A percentile compares a stretch with the other conserved stretches of the same genome.
Evolutionary conservation across 2,329 filamentous ascomycete species (phyloP).

Genomic region (Chaetomiaceae sp.): DNA sequence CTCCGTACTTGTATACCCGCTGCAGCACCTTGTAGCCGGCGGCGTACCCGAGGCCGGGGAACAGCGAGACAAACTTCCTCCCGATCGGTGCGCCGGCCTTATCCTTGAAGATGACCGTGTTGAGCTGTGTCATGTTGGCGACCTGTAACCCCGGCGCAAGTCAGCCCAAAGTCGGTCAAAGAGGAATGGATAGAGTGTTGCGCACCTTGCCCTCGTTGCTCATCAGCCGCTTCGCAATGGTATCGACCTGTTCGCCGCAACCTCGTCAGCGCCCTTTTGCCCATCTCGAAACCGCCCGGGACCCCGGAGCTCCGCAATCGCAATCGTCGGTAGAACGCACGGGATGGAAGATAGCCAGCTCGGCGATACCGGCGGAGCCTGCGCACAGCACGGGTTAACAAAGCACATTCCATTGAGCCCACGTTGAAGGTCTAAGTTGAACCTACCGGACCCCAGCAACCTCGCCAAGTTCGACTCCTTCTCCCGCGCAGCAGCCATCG

Average conservation of each 20-base stretch:
- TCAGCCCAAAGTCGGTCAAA: too few relatives aligned
- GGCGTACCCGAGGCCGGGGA: slow-evolving; percentile 94
- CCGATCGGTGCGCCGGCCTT: slow-evolving; percentile 66
- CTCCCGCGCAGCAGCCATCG: slow-evolving; percentile 48
- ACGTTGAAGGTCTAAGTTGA: neutral
- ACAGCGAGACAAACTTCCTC: slow-evolving; percentile 88
- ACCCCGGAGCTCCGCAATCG: too few relatives aligned
- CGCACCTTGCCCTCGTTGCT: slow-evolving; percentile 81
- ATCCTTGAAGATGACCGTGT: slow-evolving; percentile 90
- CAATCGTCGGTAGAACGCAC: slow-evolving; percentile 45
- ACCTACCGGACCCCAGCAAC: slow-evolving; percentile 81
- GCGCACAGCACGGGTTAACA: slow-evolving; percentile 15
- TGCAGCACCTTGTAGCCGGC: slow-evolving; percentile 98
- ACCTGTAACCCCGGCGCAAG: slow-evolving; percentile 40
- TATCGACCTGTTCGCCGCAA: slow-evolving; percentile 67
- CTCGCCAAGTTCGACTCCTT: slow-evolving; percentile 86
- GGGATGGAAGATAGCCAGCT: slow-evolving; percentile 88
- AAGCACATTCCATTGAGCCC: neutral
- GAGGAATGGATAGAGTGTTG: neutral
- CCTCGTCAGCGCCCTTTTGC: slow-evolving; percentile 13
- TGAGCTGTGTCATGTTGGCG: slow-evolving; percentile 60
- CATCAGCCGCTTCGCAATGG: slow-evolving; percentile 98
- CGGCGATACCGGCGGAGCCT: slow-evolving; percentile 91
- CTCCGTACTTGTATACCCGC: slow-evolving; percentile 97
- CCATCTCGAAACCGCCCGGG: too few relatives aligned